Conservation (phyloP, 2,329 filamentous ascomycete species). For the Calonectria pauciramosa region DNA sequence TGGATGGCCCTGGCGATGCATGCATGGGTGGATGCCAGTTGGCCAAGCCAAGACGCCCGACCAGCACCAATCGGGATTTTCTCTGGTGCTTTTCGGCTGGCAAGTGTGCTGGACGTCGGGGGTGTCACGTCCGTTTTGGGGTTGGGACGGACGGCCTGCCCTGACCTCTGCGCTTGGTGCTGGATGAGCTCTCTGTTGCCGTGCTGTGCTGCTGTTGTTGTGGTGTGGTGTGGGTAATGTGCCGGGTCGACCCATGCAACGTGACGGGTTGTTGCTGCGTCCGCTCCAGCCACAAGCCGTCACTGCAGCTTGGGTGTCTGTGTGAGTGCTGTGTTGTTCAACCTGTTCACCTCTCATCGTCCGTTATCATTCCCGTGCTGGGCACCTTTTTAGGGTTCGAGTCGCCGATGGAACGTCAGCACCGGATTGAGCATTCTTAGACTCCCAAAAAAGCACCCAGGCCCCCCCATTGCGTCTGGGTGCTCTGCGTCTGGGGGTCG, state of each 20-base stretch:
- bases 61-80: constrained; percentile 41
- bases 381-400: background rate
- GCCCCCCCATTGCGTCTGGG: background rate
- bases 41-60: constrained; percentile 25
- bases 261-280: constrained; percentile 23
- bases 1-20: constrained; percentile 14
- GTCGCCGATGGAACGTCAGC: constrained; percentile 17
- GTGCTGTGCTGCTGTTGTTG: constrained; percentile 6
- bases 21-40: constrained; percentile 24
- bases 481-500: background rate
- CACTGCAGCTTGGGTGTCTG: constrained; percentile 17
- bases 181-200: constrained; percentile 1
- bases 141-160: constrained; percentile 16
- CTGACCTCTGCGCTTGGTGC: constrained; percentile 21
- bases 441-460: constrained; percentile 1
- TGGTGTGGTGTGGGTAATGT: constrained; percentile 24
- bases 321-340: constrained; percentile 13
- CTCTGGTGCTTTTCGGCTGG: constrained; percentile 17
- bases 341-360: background rate
- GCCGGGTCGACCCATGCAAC: constrained; percentile 20
- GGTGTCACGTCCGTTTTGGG: constrained; percentile 25
- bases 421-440: constrained; percentile 13
- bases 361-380: constrained; percentile 6
- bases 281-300: constrained; percentile 13
- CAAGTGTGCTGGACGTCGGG: constrained; percentile 18